Conservation (phyloP, 2,329 filamentous ascomycete species). For the Hypocreales sp. region DNA sequence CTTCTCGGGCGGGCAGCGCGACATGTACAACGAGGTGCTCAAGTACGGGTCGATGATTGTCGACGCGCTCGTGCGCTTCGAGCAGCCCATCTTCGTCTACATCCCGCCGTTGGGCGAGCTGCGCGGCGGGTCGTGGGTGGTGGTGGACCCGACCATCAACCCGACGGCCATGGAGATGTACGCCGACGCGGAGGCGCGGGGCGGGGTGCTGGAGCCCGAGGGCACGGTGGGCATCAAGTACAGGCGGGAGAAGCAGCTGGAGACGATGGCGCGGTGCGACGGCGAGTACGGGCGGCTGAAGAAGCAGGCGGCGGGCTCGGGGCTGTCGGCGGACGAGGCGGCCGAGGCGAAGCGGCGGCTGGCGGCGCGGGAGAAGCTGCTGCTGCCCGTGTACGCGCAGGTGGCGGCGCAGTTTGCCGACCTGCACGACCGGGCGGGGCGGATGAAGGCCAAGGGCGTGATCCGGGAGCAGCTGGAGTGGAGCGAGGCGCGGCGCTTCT, state of each 20-base stretch:
- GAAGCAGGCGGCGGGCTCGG: constrained; percentile 50
- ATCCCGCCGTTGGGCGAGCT: constrained; percentile 94
- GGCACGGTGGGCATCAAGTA: constrained; percentile 99
- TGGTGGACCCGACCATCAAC: constrained; percentile 98
- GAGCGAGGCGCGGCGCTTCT: constrained; percentile 86
- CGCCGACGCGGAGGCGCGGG: constrained; percentile 83
- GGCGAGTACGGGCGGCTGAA: constrained; percentile 69
- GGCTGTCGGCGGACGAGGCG: constrained; percentile 57
- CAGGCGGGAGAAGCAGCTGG: constrained; percentile 90
- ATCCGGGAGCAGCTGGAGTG: constrained; percentile 76
- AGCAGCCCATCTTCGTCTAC: constrained; percentile 98
- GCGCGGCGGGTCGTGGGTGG: constrained; percentile 97
- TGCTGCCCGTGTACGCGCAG: constrained; percentile 87
- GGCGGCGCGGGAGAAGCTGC: constrained; percentile 67
- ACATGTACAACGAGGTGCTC: constrained; percentile 99
- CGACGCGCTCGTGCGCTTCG: constrained; percentile 92
- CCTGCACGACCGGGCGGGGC: constrained; percentile 87
- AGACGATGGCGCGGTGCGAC: constrained; percentile 93
- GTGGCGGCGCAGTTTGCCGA: constrained; percentile 96
- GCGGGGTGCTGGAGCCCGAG: constrained; percentile 94
- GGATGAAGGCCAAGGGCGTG: constrained; percentile 95
- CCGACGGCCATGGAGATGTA: constrained; percentile 98
- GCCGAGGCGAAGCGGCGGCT: constrained; percentile 73
- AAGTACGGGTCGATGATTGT: constrained; percentile 99
- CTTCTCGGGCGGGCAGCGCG: constrained; percentile 97